phyloP scores from a whole-genome alignment of 129 eudicot species.

The Smallanthus sonchifolius region DNA sequence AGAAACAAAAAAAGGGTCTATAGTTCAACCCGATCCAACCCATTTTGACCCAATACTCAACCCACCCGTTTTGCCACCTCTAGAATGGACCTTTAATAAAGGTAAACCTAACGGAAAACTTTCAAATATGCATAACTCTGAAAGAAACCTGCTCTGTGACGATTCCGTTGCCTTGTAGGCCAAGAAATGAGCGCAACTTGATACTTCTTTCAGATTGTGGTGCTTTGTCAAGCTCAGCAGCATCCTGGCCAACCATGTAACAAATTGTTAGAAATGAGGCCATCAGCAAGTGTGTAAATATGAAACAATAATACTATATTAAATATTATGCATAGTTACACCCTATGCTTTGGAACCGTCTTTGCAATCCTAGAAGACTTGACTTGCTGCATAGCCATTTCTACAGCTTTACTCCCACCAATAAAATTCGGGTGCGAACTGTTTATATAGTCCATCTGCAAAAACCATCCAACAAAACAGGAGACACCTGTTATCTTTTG shows the following conservation, averaged over 20 bases:
- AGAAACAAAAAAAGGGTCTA: no score
- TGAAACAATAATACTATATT: slow-evolving; percentile 1
- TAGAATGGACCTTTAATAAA: no score
- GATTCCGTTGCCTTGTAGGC: slow-evolving; percentile 66
- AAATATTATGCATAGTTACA: slow-evolving; percentile 11
- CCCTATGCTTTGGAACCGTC: slow-evolving; percentile 60
- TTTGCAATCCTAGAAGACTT: slow-evolving; percentile 53
- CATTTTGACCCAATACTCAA: no score
- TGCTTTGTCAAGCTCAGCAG: slow-evolving; percentile 67
- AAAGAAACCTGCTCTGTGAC: slow-evolving; percentile 75
- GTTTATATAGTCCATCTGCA: slow-evolving; percentile 95
- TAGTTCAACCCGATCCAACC: no score
- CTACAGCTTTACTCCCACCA: slow-evolving; percentile 97
- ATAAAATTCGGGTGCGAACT: slow-evolving; percentile 92
- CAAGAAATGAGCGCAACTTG: slow-evolving; percentile 73
- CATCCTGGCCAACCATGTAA: slow-evolving; percentile 42
- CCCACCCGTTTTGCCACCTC: no score
- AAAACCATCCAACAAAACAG: neutral
- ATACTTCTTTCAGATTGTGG: slow-evolving; percentile 69
- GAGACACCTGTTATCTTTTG: neutral
- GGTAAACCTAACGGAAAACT: no score
- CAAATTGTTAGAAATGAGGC: neutral
- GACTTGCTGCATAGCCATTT: slow-evolving; percentile 58
- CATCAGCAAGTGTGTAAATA: neutral
- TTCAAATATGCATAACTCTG: neutral